Conservation (phyloP, 2,329 filamentous ascomycete species). For the Beauveria caledonica region DNA sequence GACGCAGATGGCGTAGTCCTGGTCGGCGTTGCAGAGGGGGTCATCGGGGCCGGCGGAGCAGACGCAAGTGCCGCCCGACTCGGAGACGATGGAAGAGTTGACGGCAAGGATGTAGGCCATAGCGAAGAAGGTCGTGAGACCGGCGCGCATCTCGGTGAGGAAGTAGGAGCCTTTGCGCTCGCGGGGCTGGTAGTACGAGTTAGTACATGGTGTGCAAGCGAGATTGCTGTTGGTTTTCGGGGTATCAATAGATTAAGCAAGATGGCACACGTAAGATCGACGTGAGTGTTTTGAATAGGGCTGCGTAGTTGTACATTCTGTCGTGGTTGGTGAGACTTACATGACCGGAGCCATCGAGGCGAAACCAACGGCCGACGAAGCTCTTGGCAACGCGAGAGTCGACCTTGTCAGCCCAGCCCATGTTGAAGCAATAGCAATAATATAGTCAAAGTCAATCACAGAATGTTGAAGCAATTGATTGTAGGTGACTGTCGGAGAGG, state of each 20-base stretch:
- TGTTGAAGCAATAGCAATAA: slow-evolving; percentile 17
- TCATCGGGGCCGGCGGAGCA: slow-evolving; percentile 49
- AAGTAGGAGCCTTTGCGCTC: slow-evolving; percentile 70
- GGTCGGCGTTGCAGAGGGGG: slow-evolving; percentile 43
- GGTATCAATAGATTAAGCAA: not conserved
- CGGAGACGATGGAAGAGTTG: slow-evolving; percentile 46
- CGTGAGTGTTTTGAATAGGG: not conserved
- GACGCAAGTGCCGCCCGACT: slow-evolving; percentile 68
- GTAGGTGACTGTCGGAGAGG: not conserved
- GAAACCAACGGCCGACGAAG: slow-evolving; percentile 64
- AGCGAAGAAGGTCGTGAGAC: slow-evolving; percentile 70
- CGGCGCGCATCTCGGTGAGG: slow-evolving; percentile 76
- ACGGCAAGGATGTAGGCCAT: slow-evolving; percentile 49
- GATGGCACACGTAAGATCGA: not conserved
- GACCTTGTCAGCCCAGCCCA: slow-evolving; percentile 41
- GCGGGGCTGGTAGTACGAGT: slow-evolving; percentile 39
- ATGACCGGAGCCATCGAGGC: slow-evolving; percentile 74
- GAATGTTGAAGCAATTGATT: not conserved
- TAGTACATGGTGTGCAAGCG: not conserved
- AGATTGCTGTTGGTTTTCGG: not conserved
- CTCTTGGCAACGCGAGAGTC: slow-evolving; percentile 56
- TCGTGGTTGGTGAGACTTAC: slow-evolving; percentile 40
- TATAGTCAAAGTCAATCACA: not conserved
- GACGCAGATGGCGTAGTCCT: slow-evolving; percentile 56
- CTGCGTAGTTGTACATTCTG: not conserved